Conservation (phyloP, 2,329 filamentous ascomycete species). For the Microdochium nivale region DNA sequence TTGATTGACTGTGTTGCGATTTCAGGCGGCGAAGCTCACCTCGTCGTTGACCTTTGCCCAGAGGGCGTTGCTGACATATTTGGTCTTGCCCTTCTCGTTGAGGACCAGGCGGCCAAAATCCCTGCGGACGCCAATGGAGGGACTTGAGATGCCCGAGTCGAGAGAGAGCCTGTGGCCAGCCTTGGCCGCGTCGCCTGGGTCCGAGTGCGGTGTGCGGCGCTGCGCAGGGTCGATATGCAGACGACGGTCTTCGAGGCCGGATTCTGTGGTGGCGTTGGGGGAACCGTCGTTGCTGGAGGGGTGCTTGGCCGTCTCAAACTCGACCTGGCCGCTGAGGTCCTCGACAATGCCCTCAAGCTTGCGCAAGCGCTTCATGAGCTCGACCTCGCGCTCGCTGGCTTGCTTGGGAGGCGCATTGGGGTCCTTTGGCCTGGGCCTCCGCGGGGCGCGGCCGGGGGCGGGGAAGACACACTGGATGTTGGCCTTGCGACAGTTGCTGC, state of each 20-base stretch:
- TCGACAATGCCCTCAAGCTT: conserved; percentile 71
- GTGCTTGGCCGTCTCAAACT: conserved; percentile 38
- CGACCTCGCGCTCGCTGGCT: conserved; percentile 53
- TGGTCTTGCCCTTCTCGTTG: conserved; percentile 57
- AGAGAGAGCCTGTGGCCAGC: neutral
- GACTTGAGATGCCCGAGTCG: conserved; percentile 7
- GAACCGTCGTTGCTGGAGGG: conserved; percentile 24
- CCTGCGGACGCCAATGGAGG: conserved; percentile 31
- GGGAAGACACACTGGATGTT: conserved; percentile 67
- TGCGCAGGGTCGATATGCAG: conserved; percentile 2
- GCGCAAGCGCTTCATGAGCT: conserved; percentile 63
- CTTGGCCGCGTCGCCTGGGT: conserved; percentile 4
- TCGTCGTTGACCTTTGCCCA: conserved; percentile 72
- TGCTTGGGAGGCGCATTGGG: conserved; percentile 52
- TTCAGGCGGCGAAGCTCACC: conserved; percentile 28
- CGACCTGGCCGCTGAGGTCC: conserved; percentile 56
- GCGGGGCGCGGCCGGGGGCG: conserved; percentile 62
- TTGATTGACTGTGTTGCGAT: neutral
- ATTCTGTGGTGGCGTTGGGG: conserved; percentile 24
- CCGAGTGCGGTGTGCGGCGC: conserved; percentile 6
- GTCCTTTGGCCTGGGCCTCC: conserved; percentile 56
- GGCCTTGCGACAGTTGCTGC: conserved; percentile 64
- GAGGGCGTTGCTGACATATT: conserved; percentile 70
- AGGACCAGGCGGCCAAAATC: conserved; percentile 62
- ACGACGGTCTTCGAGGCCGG: conserved; percentile 4